These are phyloP conservation scores for Ogataea saltuana DNA, from an alignment of 805 yeast genomes.

Conservation along the genomic window DNA sequence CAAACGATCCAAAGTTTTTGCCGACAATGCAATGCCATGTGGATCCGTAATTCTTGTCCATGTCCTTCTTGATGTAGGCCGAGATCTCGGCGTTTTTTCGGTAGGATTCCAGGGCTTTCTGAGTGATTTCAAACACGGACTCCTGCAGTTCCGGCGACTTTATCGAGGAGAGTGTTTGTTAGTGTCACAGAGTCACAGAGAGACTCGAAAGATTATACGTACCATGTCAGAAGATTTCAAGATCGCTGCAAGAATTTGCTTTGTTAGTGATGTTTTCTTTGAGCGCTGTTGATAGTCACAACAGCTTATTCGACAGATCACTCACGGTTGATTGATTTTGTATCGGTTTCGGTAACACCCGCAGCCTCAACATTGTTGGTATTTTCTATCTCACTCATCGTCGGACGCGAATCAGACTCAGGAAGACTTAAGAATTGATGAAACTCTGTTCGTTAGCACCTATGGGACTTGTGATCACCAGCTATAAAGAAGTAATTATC, in stretches of 20 bases:
- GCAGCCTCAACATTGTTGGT: not conserved
- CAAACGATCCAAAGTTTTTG: conserved; percentile 74
- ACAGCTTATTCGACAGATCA: not conserved
- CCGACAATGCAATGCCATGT: conserved; percentile 87
- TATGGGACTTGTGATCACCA: no score
- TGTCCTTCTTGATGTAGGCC: conserved; percentile 57
- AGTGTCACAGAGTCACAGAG: not conserved
- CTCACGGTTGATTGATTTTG: conserved; percentile 15
- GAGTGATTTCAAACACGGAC: conserved; percentile 47
- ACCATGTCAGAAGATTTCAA: conserved; percentile 33
- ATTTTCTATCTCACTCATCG: conserved; percentile 1
- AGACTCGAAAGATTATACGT: no score
- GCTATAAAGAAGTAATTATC: no score
- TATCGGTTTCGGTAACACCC: not conserved
- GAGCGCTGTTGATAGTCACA: no score
- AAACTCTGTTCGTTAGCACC: no score
- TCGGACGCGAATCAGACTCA: no score
- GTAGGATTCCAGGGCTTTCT: conserved; percentile 44
- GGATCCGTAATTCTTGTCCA: conserved; percentile 64
- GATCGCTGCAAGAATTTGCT: conserved; percentile 18
- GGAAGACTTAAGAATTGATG: no score
- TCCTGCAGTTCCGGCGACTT: conserved; percentile 54
- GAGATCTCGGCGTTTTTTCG: conserved; percentile 64
- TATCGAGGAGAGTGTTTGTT: not conserved
- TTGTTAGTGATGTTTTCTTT: not conserved